Evolutionary conservation across 2,329 filamentous ascomycete species (phyloP).

Genomic region (Raffaelea deltoideospora): DNA sequence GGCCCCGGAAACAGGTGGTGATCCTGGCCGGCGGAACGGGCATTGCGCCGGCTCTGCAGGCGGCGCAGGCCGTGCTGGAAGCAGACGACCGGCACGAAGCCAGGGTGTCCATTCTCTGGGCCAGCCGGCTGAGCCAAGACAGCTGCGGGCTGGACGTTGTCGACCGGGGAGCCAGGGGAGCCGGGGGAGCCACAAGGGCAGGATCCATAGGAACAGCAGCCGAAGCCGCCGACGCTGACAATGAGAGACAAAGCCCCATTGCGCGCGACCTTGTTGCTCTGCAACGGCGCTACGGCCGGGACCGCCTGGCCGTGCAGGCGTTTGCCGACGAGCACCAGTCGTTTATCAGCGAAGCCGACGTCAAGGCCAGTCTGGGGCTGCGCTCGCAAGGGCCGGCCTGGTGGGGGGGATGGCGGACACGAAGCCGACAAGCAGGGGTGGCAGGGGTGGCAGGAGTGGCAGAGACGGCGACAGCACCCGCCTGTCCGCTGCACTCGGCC

Average conservation of each 20-base stretch:
- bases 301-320: conserved; percentile 51
- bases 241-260: too few relatives aligned
- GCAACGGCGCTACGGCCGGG: conserved; percentile 41
- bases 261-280: conserved; percentile 48
- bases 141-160: conserved; percentile 39
- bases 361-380: conserved; percentile 18
- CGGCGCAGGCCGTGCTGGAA: conserved; percentile 47
- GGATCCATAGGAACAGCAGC: too few relatives aligned
- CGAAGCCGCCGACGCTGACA: conserved; percentile 3
- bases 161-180: too few relatives aligned
- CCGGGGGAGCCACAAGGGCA: too few relatives aligned
- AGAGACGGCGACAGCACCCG: conserved; percentile 5
- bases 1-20: conserved; percentile 42
- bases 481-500: conserved; percentile 13
- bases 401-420: conserved; percentile 1
- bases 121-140: conserved; percentile 52
- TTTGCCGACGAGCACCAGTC: conserved; percentile 69
- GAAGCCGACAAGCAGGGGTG: too few relatives aligned
- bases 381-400: neutral
- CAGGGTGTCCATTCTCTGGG: conserved; percentile 65
- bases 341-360: conserved; percentile 40
- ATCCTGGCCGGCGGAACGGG: conserved; percentile 90
- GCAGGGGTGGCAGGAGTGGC: conserved; percentile 1
- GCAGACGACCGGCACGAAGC: conserved; percentile 5
- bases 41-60: conserved; percentile 77